Conservation (phyloP, 1,139 yeast genomes). For the Tardiomyces blankii region DNA sequence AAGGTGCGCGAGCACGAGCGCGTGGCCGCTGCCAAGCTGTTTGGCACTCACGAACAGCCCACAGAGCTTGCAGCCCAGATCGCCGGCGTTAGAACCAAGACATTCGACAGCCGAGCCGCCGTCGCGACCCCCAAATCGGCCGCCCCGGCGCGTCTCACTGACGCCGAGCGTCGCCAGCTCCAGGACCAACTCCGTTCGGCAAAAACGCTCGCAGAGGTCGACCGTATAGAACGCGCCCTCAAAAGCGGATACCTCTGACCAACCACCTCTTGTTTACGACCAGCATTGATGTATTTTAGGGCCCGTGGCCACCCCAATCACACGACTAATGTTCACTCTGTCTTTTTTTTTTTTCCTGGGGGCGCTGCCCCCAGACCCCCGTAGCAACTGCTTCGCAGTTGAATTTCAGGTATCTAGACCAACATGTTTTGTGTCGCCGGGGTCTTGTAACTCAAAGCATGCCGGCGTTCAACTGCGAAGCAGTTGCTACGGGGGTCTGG, state of each 20-base stretch:
- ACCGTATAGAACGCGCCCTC: slow-evolving; percentile 48
- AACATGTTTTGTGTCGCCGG: too few species aligned
- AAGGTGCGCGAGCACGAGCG: slow-evolving; percentile 51
- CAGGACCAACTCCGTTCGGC: slow-evolving; percentile 49
- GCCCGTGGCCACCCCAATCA: neutral
- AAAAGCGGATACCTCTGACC: slow-evolving; percentile 27
- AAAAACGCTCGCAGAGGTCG: slow-evolving; percentile 61
- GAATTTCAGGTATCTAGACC: too few species aligned
- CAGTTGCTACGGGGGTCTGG: too few species aligned
- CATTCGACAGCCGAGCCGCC: slow-evolving; percentile 9
- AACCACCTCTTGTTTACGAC: neutral
- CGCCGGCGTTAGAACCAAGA: slow-evolving; percentile 15
- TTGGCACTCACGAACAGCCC: slow-evolving; percentile 33
- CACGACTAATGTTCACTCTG: neutral
- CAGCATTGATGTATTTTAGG: neutral
- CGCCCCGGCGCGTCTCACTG: slow-evolving; percentile 30
- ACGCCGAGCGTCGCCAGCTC: slow-evolving; percentile 41
- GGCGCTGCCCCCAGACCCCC: too few species aligned
- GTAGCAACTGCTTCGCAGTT: too few species aligned
- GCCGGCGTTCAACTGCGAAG: too few species aligned
- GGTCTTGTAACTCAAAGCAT: too few species aligned
- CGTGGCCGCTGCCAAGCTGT: slow-evolving; percentile 30
- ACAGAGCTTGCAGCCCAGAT: slow-evolving; percentile 21
- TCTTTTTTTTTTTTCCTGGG: neutral
- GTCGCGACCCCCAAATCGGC: neutral